Evolutionary conservation across 2,329 filamentous ascomycete genomes (phyloP).

Genomic region (Neoascochyta sp.): DNA sequence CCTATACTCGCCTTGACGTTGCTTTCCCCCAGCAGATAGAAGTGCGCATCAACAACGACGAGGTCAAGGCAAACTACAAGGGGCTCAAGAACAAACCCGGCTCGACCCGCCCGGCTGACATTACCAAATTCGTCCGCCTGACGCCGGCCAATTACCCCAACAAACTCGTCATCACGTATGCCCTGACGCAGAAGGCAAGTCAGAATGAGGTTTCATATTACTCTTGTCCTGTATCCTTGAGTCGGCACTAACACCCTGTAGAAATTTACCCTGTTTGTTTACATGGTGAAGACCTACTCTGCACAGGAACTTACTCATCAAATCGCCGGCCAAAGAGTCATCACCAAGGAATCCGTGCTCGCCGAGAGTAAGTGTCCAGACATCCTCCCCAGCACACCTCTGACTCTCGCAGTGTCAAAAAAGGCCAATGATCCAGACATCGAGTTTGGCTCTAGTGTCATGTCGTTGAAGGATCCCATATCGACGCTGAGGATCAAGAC

Average conservation of each 20-base stretch:
- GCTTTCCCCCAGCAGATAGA: conserved; percentile 91
- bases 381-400: too few species aligned
- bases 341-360: conserved; percentile 77
- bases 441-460: conserved; percentile 77
- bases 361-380: conserved; percentile 80
- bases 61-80: conserved; percentile 88
- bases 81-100: conserved; percentile 95
- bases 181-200: conserved; percentile 79
- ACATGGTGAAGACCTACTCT: conserved; percentile 69
- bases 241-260: conserved; percentile 20
- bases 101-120: conserved; percentile 87
- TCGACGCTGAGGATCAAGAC: conserved; percentile 77
- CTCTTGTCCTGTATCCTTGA: conserved; percentile 1
- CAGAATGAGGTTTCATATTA: conserved; percentile 22
- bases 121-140: conserved; percentile 72
- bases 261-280: conserved; percentile 58
- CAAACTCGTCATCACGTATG: conserved; percentile 81
- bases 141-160: conserved; percentile 68
- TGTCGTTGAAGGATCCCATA: conserved; percentile 90
- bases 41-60: conserved; percentile 81
- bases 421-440: conserved; percentile 86
- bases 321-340: conserved; percentile 65
- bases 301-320: conserved; percentile 67
- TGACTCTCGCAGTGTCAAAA: conserved; percentile 22
- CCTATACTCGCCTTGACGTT: conserved; percentile 57